Conservation (phyloP, 2,329 filamentous ascomycete genomes). For the Penicillium sclerotigenum region DNA sequence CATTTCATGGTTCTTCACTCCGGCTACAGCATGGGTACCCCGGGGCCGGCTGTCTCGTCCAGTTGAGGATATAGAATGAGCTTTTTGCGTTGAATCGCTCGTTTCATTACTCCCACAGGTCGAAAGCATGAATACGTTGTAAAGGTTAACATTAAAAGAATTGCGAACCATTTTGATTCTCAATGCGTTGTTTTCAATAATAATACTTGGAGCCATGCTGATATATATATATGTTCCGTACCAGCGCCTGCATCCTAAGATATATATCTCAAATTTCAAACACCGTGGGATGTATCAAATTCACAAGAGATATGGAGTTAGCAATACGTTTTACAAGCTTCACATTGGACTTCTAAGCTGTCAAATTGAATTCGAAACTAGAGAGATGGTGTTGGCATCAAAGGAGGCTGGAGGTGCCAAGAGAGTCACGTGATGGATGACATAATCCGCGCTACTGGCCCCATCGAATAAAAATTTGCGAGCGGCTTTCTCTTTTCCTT, state of each 20-base stretch:
- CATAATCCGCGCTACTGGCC: constrained; percentile 5
- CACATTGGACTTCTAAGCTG: background rate
- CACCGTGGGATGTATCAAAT: background rate
- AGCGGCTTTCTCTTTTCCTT: constrained; percentile 19
- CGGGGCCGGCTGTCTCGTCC: background rate
- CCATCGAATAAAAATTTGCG: constrained; percentile 6
- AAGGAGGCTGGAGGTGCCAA: background rate
- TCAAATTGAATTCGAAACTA: background rate
- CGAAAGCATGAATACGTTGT: background rate
- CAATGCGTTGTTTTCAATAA: background rate
- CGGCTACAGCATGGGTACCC: background rate
- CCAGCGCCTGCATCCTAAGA: background rate
- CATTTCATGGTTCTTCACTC: background rate
- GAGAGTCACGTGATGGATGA: background rate
- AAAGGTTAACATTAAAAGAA: background rate
- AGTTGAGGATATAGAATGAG: background rate
- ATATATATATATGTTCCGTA: background rate
- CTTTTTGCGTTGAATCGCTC: background rate
- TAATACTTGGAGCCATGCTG: background rate
- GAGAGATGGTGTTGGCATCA: background rate
- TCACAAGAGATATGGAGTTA: background rate
- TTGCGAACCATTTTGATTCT: background rate
- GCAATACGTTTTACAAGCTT: background rate
- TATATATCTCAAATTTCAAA: background rate
- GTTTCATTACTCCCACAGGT: background rate